Conservation (phyloP, 192 early-diverging fungal genomes). For the Entomortierella beljakovae region DNA sequence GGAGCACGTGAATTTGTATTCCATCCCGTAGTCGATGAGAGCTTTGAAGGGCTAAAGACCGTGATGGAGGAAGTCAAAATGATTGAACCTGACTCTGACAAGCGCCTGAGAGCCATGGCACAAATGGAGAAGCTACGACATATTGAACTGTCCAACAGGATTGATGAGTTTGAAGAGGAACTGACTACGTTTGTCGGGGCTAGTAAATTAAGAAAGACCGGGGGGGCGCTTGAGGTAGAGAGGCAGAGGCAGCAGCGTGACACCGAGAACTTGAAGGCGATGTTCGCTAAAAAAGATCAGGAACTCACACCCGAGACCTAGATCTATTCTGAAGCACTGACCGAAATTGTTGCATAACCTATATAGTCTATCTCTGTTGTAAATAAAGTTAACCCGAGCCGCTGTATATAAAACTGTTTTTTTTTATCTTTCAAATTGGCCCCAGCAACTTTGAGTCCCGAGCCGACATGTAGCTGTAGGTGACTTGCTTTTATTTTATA, state of each 20-base stretch:
- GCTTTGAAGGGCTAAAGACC: conserved; percentile 70
- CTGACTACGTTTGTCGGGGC: conserved; percentile 72
- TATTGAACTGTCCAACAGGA: conserved; percentile 72
- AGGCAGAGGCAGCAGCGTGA: conserved; percentile 76
- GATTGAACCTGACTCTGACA: conserved; percentile 74
- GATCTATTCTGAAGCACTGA: too few species aligned
- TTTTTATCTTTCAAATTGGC: too few species aligned
- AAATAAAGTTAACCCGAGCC: not conserved
- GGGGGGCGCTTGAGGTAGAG: conserved; percentile 80
- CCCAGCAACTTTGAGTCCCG: too few species aligned
- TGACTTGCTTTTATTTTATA: not conserved
- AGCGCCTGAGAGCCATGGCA: conserved; percentile 75
- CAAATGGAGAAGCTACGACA: conserved; percentile 74
- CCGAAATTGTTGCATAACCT: too few species aligned
- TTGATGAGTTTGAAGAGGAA: conserved; percentile 85
- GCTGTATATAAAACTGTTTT: too few species aligned
- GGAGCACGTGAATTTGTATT: conserved; percentile 64
- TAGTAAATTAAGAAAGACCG: conserved; percentile 78
- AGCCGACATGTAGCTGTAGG: not conserved
- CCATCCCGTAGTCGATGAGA: conserved; percentile 69
- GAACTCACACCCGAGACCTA: not conserved
- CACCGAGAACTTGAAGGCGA: conserved; percentile 65
- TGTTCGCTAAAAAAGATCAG: conserved; percentile 49
- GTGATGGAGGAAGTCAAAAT: conserved; percentile 78
- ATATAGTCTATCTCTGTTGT: not conserved